Evolutionary conservation across 371 early-diverging fungal species (phyloP), one percentile per base, ranked within the genome.

Genomic region (Catenaria anguillulae): DNA sequence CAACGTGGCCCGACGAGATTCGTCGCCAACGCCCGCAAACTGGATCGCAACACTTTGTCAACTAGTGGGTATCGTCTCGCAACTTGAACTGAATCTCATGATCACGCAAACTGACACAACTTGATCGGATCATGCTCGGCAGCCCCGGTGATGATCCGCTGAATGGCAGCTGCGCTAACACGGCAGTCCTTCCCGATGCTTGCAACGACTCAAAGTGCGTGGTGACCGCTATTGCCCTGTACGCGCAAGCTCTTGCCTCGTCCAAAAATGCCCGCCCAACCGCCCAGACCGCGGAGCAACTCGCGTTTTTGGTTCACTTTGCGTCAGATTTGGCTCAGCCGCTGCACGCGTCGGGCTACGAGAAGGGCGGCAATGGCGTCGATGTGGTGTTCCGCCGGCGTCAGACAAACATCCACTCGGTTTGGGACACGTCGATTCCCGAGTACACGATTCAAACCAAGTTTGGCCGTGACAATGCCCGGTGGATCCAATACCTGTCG

Each of bases 321-420:
- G 29, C 79, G 45, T 81, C 81, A 8, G 83, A 82, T 60, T 68
- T 81, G 37, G 69, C 75, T 34, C 81, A 82, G 70, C 83, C 83
- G 26, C 69, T 82, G 48, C 83, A 82, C 64, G 69, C 70, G 63
- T 76, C 74, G n/a, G 70, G 69, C 19, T 59, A 42, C 4, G 66
- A 67, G 33, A 63, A 56, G 4, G 77, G 75, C 52, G 75, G 73
- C 13, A 77, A 77, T 42, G 60, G 66, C 58, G 63, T 61, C 26
- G 56, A 55, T 31, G 67, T 68, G 62, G 62, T 31, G 60, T 75
- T 46, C n/a, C n/a, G 8, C 19, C 64, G 55, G 52, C 26, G 42
- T 42, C 68, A 33, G 37, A 64, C 62, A 26, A 76, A 76, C 67
- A 66, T 77, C 33, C 77, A 77, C 63, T 46, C 64, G 35, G 61